A percentile compares a stretch with the other conserved stretches of the same genome.
Evolutionary conservation across 495 filamentous ascomycete genomes (phyloP).

Genomic region (Chaetomium fimeti): DNA sequence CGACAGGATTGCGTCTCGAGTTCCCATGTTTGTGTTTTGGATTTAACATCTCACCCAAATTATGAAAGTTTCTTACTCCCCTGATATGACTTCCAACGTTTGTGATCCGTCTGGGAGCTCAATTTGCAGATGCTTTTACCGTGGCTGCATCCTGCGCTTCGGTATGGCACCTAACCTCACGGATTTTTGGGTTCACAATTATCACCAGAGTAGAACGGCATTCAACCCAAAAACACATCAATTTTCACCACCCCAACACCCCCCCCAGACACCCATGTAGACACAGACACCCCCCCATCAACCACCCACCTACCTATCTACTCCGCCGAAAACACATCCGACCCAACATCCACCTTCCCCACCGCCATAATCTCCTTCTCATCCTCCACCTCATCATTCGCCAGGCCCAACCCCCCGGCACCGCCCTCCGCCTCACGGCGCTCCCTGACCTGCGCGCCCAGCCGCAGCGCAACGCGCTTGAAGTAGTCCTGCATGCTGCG

Average conservation of each 20-base stretch:
- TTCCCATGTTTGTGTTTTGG: too few species aligned
- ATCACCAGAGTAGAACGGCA: too few species aligned
- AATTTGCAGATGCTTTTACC: too few species aligned
- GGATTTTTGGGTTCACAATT: too few species aligned
- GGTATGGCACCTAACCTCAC: too few species aligned
- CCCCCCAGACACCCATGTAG: neutral
- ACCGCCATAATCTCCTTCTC: conserved; percentile 95
- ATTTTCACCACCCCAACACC: neutral
- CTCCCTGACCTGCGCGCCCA: conserved; percentile 81
- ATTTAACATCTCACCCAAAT: too few species aligned
- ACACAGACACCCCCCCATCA: neutral
- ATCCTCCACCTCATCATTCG: conserved; percentile 88
- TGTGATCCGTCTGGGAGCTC: too few species aligned
- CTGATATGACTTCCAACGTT: too few species aligned
- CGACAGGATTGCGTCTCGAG: too few species aligned
- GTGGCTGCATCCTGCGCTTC: too few species aligned
- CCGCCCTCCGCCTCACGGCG: conserved; percentile 87
- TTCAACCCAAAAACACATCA: neutral
- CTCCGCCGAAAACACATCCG: conserved; percentile 52
- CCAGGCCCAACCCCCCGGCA: conserved; percentile 76
- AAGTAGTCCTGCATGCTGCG: conserved; percentile 97
- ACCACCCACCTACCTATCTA: neutral
- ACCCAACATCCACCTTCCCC: conserved; percentile 82
- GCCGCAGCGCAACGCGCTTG: conserved; percentile 79
- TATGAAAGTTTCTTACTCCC: too few species aligned